Base-by-base conservation (phyloP, 2,329 filamentous ascomycete species). In the Claviceps quebecensis region DNA sequence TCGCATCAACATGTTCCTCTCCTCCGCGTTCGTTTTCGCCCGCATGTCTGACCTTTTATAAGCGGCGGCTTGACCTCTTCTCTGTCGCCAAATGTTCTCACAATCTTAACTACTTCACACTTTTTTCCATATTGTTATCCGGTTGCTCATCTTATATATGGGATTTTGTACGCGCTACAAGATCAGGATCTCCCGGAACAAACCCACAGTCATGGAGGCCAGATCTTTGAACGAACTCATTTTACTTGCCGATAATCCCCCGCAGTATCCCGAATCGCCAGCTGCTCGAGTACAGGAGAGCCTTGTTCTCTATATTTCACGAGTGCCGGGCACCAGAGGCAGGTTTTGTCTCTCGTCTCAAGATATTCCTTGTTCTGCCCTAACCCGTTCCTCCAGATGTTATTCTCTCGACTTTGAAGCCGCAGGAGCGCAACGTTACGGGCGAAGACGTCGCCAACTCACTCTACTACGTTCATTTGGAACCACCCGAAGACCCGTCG, bases 271-370 rank as follows among this genome's bases (percentile, higher is more conserved):
- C 48, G 78, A 84, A 60, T 87, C 87, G 62, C 85, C 87, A 5
- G 79, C 81, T 3, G 81, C 84, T 58, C 71, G 77, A 59, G 78
- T 73, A 56, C 78, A 83, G 56, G 80, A 87, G 48, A 81, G 87
- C 4, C 67, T 97, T 48, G 81, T 83, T 2, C 77, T 98, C 41
- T 98, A 98, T 68, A 94, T 98, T 57, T 88, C 91, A 38, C 76
- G 91, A 57, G 91, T 98, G 0, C 93, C 93, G 1, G 91, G 91
- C 22, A 95, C 86, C 56, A 81, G 83, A 82, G 87, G 88, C 90
- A 72, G 57, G 70, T 26, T 17, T 4, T 43, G 8, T 23, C n/a
- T 6, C 22, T 44, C 13, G 16, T 14, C 14, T 5, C 7, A 37
- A 64, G 34, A 43, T 44, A 54, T 22, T 48, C 48, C 26, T 37